A percentile compares a stretch with the other conserved stretches of the same genome.
These are phyloP conservation scores for Monosporascus sp. DNA, from an alignment of 2,329 filamentous ascomycete genomes.

Conservation along the genomic window DNA sequence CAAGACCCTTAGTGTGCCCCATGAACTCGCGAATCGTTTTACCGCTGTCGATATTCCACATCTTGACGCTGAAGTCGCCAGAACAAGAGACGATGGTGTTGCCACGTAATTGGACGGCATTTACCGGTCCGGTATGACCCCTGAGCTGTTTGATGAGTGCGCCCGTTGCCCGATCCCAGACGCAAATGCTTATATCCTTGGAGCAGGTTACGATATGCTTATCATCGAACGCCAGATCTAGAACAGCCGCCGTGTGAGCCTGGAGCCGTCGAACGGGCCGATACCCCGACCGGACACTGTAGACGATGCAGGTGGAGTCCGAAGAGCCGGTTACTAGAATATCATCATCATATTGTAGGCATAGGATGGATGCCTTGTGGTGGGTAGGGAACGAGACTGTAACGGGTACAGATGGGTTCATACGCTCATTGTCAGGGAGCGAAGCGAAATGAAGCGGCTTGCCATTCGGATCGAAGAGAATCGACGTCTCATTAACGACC, in stretches of 20 bases:
- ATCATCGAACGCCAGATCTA: slow-evolving; percentile 90
- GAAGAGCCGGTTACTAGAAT: slow-evolving; percentile 95
- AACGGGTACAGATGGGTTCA: slow-evolving; percentile 44
- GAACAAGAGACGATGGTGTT: slow-evolving; percentile 91
- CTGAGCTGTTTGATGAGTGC: slow-evolving; percentile 70
- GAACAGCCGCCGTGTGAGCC: slow-evolving; percentile 79
- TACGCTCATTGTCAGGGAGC: slow-evolving; percentile 42
- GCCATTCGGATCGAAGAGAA: slow-evolving; percentile 48
- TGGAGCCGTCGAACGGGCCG: slow-evolving; percentile 71
- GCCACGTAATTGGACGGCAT: slow-evolving; percentile 90
- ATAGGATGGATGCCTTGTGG: slow-evolving; percentile 90
- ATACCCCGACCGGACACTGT: slow-evolving; percentile 76
- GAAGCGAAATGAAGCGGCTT: slow-evolving; percentile 51
- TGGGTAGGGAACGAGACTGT: slow-evolving; percentile 57
- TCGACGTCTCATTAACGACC: slow-evolving; percentile 47
- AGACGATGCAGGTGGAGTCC: slow-evolving; percentile 85
- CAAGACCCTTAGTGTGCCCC: slow-evolving; percentile 87
- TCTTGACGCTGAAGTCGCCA: slow-evolving; percentile 85
- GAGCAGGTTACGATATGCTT: slow-evolving; percentile 94
- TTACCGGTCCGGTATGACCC: slow-evolving; percentile 88
- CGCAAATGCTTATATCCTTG: slow-evolving; percentile 89
- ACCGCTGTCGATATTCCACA: slow-evolving; percentile 91
- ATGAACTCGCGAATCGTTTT: slow-evolving; percentile 85
- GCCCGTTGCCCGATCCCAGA: slow-evolving; percentile 85
- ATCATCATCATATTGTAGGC: slow-evolving; percentile 86